These are phyloP conservation scores for Hymenoscyphus albidus DNA, from an alignment of 2,329 filamentous ascomycete species.

Conservation along the genomic window DNA sequence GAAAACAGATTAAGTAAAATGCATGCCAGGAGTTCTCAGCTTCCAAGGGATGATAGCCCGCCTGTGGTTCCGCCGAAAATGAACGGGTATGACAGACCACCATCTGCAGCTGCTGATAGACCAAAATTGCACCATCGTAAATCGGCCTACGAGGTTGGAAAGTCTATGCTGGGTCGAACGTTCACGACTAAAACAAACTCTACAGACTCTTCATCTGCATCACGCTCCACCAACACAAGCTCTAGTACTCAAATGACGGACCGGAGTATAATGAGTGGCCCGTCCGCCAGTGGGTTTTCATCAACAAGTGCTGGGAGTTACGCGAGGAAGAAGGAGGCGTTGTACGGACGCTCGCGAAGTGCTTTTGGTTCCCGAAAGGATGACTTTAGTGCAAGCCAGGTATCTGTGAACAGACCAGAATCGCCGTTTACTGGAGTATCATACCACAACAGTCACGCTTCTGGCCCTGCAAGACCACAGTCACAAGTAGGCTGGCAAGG, in stretches of 20 bases:
- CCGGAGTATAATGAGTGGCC: constrained; percentile 88
- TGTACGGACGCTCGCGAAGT: constrained; percentile 56
- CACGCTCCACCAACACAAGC: constrained; percentile 62
- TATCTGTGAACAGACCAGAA: constrained; percentile 49
- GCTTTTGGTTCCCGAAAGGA: constrained; percentile 58
- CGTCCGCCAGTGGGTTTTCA: constrained; percentile 85
- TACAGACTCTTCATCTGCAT: constrained; percentile 71
- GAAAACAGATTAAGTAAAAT: constrained; percentile 63
- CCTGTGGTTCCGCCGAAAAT: constrained; percentile 45
- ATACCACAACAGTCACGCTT: constrained; percentile 81
- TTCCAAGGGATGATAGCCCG: constrained; percentile 19
- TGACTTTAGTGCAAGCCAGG: constrained; percentile 31
- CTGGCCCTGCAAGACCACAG: constrained; percentile 49
- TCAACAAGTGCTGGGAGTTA: constrained; percentile 93
- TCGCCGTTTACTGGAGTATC: constrained; percentile 74
- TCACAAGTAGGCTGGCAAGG: constrained; percentile 60
- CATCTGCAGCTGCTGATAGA: constrained; percentile 50
- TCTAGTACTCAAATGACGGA: constrained; percentile 74
- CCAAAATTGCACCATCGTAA: constrained; percentile 59
- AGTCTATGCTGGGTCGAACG: constrained; percentile 67
- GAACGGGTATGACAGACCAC: constrained; percentile 48
- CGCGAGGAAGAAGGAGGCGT: constrained; percentile 62
- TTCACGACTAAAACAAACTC: constrained; percentile 85
- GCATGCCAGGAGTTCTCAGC: constrained; percentile 25
- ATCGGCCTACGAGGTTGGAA: constrained; percentile 74